phyloP scores from a whole-genome alignment of 2,329 filamentous ascomycete genomes.

The Colletotrichum orchidophilum region DNA sequence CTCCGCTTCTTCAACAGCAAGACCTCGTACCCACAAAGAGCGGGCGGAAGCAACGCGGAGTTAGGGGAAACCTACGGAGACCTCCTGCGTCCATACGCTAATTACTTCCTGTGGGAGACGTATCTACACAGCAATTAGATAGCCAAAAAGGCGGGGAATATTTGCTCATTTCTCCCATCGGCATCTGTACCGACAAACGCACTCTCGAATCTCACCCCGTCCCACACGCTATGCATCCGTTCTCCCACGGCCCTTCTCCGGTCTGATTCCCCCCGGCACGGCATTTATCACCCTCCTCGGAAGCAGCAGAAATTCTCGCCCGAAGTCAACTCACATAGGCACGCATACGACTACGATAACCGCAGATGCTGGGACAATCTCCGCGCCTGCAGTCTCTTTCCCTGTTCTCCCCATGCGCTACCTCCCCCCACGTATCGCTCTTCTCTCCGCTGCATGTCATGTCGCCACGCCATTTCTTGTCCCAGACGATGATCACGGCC shows the following conservation, averaged over 20 bases:
- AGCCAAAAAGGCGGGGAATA: conserved; percentile 16
- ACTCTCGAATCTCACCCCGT: not conserved
- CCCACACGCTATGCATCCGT: not conserved
- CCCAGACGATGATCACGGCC: conserved; percentile 16
- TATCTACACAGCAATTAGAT: not conserved
- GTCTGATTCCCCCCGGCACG: conserved; percentile 1
- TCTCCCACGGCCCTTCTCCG: conserved; percentile 20
- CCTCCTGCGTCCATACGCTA: not conserved
- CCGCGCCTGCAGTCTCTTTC: not conserved
- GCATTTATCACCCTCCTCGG: not conserved
- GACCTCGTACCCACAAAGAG: not conserved
- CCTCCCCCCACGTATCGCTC: not conserved
- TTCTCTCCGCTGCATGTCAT: conserved; percentile 13
- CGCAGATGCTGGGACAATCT: no score
- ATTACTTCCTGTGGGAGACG: not conserved
- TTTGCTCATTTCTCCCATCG: not conserved
- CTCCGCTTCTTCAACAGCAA: not conserved
- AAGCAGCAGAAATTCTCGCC: not conserved
- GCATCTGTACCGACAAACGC: conserved; percentile 6
- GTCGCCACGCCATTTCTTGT: conserved; percentile 19
- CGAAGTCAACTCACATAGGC: not conserved
- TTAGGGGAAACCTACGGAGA: not conserved
- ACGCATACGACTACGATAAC: not conserved
- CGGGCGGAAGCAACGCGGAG: not conserved
- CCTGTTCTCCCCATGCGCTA: not conserved